Evolutionary conservation across 108 stramenopile genomes (phyloP).

Genomic region (Fistulifera solaris): DNA sequence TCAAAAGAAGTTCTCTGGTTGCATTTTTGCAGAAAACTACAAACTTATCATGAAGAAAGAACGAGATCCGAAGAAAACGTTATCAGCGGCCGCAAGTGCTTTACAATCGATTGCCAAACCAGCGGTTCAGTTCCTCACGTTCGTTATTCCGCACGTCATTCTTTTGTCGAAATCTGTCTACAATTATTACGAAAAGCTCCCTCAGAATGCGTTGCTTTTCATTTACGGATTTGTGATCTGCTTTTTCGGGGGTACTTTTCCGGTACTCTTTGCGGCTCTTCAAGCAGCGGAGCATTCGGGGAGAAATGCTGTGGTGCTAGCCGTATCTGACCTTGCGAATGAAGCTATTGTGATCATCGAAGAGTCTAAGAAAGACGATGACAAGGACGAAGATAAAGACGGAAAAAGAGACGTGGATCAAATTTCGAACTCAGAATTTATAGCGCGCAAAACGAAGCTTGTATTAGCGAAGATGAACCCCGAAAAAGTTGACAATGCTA

Average conservation of each 20-base stretch:
- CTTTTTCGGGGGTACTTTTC: constrained; percentile 94
- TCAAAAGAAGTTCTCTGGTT: too few relatives aligned
- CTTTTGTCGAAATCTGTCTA: neutral
- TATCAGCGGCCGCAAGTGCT: too few relatives aligned
- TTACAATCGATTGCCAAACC: neutral
- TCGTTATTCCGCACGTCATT: neutral
- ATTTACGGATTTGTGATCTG: constrained; percentile 77
- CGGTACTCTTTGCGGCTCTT: constrained; percentile 83
- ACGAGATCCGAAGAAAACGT: too few relatives aligned
- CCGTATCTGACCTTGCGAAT: constrained; percentile 46
- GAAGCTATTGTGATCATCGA: constrained; percentile 66
- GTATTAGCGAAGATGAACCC: constrained; percentile 86
- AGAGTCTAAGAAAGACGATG: constrained; percentile 86
- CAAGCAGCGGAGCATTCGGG: constrained; percentile 87
- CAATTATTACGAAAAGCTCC: constrained; percentile 37
- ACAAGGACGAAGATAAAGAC: constrained; percentile 71
- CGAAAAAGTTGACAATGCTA: constrained; percentile 60
- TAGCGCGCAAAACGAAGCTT: constrained; percentile 74
- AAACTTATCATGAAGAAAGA: too few relatives aligned
- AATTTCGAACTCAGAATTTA: constrained; percentile 50
- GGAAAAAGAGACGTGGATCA: constrained; percentile 69
- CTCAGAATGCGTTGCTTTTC: constrained; percentile 40
- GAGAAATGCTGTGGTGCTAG: constrained; percentile 42
- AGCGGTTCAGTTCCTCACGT: neutral
- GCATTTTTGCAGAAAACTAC: too few relatives aligned